Evolutionary conservation across 371 early-diverging fungal species (phyloP), one percentile per base, ranked within the genome.

Genomic region (Funneliformis caledonium): DNA sequence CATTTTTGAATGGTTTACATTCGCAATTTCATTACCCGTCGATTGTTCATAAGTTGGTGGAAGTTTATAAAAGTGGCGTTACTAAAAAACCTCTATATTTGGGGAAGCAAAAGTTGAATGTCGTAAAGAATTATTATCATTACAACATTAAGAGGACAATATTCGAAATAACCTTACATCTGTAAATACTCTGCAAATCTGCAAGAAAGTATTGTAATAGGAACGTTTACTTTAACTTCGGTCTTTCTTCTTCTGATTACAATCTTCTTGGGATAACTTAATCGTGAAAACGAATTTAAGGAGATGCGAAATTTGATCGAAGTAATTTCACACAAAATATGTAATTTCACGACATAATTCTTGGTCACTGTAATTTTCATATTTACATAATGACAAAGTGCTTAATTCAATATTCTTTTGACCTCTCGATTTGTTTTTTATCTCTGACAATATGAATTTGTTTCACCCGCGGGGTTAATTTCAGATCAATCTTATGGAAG

Each of bases 201-300:
- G 52, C 65, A 65, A 22, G 77, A 77, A 48, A 77, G 65, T 56
- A 76, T 19, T 12, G 16, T 43, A 10, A 77, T 26, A 48, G 77
- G 77, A 14, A 50, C 37, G 16, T 77, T 67, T 11, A 77, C 37
- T 77, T 77, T 77, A 22, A 75, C 16, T 0, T 75, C 43, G 9
- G 3, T 2, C 3, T 43, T 62, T 61, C 22, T 61, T 56, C 26
- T 75, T 60, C 12, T 16, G 9, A 12, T 22, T 26, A 75, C 14
- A 9, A 60, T 33, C 5, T 7, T 47, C 65, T 26, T 5, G 1
- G 8, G 76, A 47, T 22, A 19, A 0, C 26, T 33, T 77, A n/a
- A 77, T 33, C 3, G 65, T 77, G 47, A 50, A 61, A 22, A 47
- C 26, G 60, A 77, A 50, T 77, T 48, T 77, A 26, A 77, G 33